Evolutionary conservation across 805 yeast genomes (phyloP).

Genomic region (Tetrapisispora namnaoensis): DNA sequence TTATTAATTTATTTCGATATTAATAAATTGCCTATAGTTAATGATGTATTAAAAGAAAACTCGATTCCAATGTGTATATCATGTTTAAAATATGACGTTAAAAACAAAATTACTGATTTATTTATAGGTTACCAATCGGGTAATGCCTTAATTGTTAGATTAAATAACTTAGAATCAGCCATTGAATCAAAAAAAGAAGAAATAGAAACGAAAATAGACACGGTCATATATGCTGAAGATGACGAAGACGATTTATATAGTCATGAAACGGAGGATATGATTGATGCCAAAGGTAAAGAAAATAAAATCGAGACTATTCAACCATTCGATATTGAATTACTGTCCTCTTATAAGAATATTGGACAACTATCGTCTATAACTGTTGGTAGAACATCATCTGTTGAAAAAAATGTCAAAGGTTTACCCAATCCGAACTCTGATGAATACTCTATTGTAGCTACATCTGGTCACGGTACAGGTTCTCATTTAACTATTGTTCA

Average conservation of each 20-base stretch:
- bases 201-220: conserved; percentile 30
- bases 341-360: conserved; percentile 49
- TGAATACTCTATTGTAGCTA: conserved; percentile 58
- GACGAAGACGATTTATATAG: conserved; percentile 25
- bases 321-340: conserved; percentile 34
- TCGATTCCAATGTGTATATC: conserved; percentile 23
- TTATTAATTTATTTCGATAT: conserved; percentile 23
- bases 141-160: conserved; percentile 40
- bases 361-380: conserved; percentile 71
- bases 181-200: conserved; percentile 29
- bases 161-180: conserved; percentile 23
- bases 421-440: conserved; percentile 56
- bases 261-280: conserved; percentile 21
- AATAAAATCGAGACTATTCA: conserved; percentile 16
- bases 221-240: conserved; percentile 28
- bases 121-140: conserved; percentile 57
- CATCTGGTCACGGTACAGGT: conserved; percentile 52
- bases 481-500: conserved; percentile 53
- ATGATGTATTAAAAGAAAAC: conserved; percentile 21
- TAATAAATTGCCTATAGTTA: conserved; percentile 23
- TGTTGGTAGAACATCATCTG: conserved; percentile 45
- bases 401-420: conserved; percentile 47
- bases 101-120: conserved; percentile 33
- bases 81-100: conserved; percentile 13
- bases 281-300: conserved; percentile 8